Base-by-base conservation (phyloP, 1,139 yeast genomes). In the Sugiyamaella paludigena region DNA sequence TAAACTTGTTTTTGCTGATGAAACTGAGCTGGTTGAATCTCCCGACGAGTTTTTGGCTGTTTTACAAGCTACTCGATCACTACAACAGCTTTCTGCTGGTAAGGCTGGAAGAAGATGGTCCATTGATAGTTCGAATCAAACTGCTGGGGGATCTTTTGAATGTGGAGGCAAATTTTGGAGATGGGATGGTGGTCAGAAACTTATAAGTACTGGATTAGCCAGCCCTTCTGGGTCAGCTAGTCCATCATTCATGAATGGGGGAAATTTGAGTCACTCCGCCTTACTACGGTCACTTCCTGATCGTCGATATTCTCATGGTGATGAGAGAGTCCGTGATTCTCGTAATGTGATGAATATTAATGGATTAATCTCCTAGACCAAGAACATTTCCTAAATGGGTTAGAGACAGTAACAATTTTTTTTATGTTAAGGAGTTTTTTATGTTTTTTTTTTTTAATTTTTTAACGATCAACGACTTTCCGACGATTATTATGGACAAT, bases 21-120 rank as follows among this genome's bases (percentile, higher is more conserved):
- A 51, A n/a, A 56, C 57, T 40, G 58, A 56, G 41, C 54, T 63
- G 11, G 51, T 60, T 24, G 58, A 58, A 35, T 57, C 62, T 1
- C 69, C 69, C 11, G 48, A 57, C 24, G 73, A 70, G 52, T 55
- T 71, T 38, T 55, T 70, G 12, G 69, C 65, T 48, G 70, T 70
- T 44, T 59, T 71, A 29, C 71, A 70, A 51, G 75, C 75, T 28
- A 68, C 74, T 30, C 61, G 73, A 24, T 66, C 72, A 19, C 59
- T 71, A 39, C 75, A 71, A 60, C 70, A 67, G 51, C 57, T 71
- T 37, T 64, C 70, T 2, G 61, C 64, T 4, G 68, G 65, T 29
- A 43, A 49, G 3, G 54, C 50, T 24, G 66, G 66, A 4, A 53
- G 60, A 4, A 46, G 58, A 19, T 56, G 60, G 63, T 48, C 57